Percentiles rank a stretch among this genome's conserved stretches.
Evolutionary conservation across 495 filamentous ascomycete genomes (phyloP).

Genomic region (Xylaria acuta): DNA sequence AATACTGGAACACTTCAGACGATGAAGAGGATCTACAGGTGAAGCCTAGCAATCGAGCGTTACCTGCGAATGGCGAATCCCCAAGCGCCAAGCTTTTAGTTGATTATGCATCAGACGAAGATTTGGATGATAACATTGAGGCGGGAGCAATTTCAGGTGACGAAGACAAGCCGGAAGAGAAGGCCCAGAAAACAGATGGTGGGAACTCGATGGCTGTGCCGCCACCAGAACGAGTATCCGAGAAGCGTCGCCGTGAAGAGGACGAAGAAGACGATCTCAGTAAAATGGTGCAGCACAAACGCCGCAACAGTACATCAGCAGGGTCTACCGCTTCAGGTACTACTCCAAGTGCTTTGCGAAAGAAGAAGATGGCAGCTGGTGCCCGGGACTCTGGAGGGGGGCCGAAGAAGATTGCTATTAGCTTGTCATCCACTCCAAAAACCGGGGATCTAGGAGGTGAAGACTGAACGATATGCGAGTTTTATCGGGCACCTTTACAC

Average conservation of each 20-base stretch:
- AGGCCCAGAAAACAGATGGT: slow-evolving; percentile 30
- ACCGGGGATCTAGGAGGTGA: slow-evolving; percentile 30
- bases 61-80: slow-evolving; percentile 55
- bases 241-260: slow-evolving; percentile 90
- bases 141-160: slow-evolving; percentile 48
- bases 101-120: slow-evolving; percentile 90
- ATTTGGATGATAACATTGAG: slow-evolving; percentile 59
- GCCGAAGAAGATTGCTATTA: slow-evolving; percentile 55
- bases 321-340: slow-evolving; percentile 36
- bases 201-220: slow-evolving; percentile 42
- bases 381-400: slow-evolving; percentile 36
- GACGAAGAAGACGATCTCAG: slow-evolving; percentile 83
- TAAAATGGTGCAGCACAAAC: slow-evolving; percentile 73
- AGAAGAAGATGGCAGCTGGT: slow-evolving; percentile 37
- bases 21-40: slow-evolving; percentile 74
- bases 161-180: slow-evolving; percentile 48
- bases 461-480: slow-evolving; percentile 31
- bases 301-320: slow-evolving; percentile 61
- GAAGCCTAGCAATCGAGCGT: slow-evolving; percentile 37
- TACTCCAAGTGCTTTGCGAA: slow-evolving; percentile 31
- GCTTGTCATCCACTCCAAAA: slow-evolving; percentile 48
- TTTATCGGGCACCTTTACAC: slow-evolving; percentile 20
- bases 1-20: slow-evolving; percentile 93
- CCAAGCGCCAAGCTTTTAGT: slow-evolving; percentile 76
- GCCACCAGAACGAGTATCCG: slow-evolving; percentile 79